These are phyloP conservation scores for Neostapfia colusana DNA, from an alignment of 176 grass and related monocot species.

Conservation along the genomic window DNA sequence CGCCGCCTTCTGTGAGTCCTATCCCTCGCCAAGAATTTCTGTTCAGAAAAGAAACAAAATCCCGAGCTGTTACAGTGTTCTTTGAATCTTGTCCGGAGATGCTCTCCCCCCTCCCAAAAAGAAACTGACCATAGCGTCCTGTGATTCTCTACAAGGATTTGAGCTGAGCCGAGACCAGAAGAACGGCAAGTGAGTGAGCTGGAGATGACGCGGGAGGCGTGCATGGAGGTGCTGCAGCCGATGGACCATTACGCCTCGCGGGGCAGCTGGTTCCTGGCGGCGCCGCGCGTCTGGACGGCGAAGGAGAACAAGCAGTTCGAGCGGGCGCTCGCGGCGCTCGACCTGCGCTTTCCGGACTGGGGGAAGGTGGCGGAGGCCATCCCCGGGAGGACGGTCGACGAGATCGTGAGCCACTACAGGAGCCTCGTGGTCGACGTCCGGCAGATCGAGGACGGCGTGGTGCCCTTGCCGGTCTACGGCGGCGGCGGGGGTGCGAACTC, in stretches of 20 bases:
- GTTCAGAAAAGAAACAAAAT: too few species aligned
- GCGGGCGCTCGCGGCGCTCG: constrained; percentile 58
- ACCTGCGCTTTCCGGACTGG: constrained; percentile 60
- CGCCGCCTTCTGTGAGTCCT: constrained; percentile 4
- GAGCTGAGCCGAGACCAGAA: background rate
- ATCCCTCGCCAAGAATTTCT: background rate
- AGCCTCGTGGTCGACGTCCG: constrained; percentile 67
- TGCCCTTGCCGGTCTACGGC: constrained; percentile 45
- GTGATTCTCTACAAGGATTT: constrained; percentile 33
- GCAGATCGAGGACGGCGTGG: constrained; percentile 64
- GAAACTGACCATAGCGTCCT: too few species aligned
- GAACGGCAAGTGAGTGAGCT: background rate
- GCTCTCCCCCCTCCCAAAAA: too few species aligned
- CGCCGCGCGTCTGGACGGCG: constrained; percentile 47
- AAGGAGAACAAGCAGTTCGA: constrained; percentile 96
- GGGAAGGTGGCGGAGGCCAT: constrained; percentile 62
- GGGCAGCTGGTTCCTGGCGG: constrained; percentile 30
- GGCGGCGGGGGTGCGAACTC: constrained; percentile 11
- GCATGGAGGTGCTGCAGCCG: constrained; percentile 66
- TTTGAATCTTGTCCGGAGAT: constrained; percentile 32
- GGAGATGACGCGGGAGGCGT: constrained; percentile 67
- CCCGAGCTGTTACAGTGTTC: constrained; percentile 1
- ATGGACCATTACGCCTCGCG: constrained; percentile 46
- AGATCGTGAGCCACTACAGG: constrained; percentile 67
- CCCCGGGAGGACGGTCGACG: constrained; percentile 62